Conservation (phyloP, 176 grass and related monocot genomes). For the Aegilops bicornis region DNA sequence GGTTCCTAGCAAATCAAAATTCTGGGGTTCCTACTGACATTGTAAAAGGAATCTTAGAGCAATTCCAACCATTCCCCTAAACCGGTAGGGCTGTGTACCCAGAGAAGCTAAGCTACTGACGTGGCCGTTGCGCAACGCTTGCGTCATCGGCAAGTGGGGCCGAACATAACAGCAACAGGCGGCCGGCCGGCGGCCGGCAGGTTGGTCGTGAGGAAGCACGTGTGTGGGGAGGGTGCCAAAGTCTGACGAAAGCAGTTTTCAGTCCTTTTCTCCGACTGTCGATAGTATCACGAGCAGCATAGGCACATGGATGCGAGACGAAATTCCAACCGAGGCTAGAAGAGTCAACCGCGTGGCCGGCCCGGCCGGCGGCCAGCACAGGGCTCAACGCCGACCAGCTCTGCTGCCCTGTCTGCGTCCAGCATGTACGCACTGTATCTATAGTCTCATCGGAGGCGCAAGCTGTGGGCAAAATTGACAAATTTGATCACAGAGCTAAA, state of each 20-base stretch:
- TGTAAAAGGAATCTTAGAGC: too few species aligned
- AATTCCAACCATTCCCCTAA: too few species aligned
- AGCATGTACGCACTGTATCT: not conserved
- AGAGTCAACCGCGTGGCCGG: conserved; percentile 1
- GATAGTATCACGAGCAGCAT: not conserved
- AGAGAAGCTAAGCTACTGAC: not conserved
- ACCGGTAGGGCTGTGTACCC: too few species aligned
- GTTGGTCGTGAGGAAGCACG: not conserved
- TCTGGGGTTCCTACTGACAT: too few species aligned
- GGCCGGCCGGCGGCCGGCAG: not conserved
- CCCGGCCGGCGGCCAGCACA: not conserved
- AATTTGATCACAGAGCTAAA: too few species aligned
- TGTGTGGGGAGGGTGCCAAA: not conserved
- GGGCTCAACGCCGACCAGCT: not conserved
- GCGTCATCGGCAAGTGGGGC: not conserved
- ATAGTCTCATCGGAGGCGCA: not conserved
- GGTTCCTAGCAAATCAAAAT: not conserved
- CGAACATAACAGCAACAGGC: not conserved
- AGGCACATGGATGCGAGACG: not conserved
- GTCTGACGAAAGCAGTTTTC: not conserved
- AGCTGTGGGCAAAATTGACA: too few species aligned
- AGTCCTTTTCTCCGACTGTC: not conserved
- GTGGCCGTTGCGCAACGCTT: not conserved
- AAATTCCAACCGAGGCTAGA: not conserved
- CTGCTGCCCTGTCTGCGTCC: not conserved